These are phyloP conservation scores for Hymenoscyphus scutula DNA, from an alignment of 2,329 filamentous ascomycete genomes.

Conservation along the genomic window DNA sequence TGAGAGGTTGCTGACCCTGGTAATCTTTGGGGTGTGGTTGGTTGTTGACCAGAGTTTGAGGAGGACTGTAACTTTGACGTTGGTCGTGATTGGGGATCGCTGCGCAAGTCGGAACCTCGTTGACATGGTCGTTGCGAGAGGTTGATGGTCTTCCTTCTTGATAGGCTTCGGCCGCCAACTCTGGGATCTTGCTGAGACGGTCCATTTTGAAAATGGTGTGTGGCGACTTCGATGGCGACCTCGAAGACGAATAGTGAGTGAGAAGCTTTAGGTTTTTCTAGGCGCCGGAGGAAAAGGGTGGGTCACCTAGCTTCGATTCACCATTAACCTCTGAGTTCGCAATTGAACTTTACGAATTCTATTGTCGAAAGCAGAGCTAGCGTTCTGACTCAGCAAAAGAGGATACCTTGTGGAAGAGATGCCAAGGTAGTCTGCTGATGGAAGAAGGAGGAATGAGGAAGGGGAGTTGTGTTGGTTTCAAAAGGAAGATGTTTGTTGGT, in stretches of 20 bases:
- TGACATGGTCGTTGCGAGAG: neutral
- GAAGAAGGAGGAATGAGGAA: neutral
- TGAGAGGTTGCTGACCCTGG: neutral
- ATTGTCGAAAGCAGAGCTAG: neutral
- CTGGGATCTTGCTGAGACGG: neutral
- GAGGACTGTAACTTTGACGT: neutral
- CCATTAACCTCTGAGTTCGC: neutral
- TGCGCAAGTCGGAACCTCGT: neutral
- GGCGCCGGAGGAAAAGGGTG: no score
- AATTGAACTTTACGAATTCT: neutral
- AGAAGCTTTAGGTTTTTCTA: no score
- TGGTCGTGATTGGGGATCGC: neutral
- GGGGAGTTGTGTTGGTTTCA: neutral
- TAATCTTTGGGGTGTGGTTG: neutral
- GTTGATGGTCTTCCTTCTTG: neutral
- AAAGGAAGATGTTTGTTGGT: no score
- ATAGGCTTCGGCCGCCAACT: neutral
- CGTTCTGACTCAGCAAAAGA: no score
- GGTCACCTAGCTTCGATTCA: neutral
- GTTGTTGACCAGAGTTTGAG: neutral
- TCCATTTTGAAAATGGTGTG: neutral
- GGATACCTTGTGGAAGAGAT: neutral
- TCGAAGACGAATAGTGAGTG: neutral
- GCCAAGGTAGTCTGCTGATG: neutral
- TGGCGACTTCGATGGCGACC: neutral